phyloP scores from a whole-genome alignment of 2,329 filamentous ascomycete genomes.

The Colletotrichum sp. region DNA sequence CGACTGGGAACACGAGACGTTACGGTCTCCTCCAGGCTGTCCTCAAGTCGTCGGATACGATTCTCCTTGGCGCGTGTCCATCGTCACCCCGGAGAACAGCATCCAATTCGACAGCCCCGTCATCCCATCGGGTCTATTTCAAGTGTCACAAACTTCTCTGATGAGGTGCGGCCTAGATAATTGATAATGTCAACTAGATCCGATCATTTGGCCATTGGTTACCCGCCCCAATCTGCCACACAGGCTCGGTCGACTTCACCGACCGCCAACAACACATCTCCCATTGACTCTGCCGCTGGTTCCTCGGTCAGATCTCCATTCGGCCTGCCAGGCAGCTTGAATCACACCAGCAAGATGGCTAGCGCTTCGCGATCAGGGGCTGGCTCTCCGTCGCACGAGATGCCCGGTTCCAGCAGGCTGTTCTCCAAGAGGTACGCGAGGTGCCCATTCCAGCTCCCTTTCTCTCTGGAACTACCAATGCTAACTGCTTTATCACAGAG shows the following conservation, averaged over 20 bases:
- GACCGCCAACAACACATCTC: slow-evolving; percentile 79
- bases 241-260: slow-evolving; percentile 80
- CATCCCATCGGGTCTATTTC: neutral
- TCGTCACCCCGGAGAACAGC: slow-evolving; percentile 1
- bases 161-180: slow-evolving; percentile 67
- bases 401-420: slow-evolving; percentile 72
- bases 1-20: slow-evolving; percentile 12
- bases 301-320: slow-evolving; percentile 74
- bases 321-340: slow-evolving; percentile 69
- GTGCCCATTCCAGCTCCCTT: slow-evolving; percentile 11
- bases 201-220: slow-evolving; percentile 86
- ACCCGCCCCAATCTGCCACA: slow-evolving; percentile 71
- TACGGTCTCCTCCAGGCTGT: neutral
- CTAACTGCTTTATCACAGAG: slow-evolving; percentile 56
- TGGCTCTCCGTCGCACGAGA: slow-evolving; percentile 95
- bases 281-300: slow-evolving; percentile 73
- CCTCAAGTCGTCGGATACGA: slow-evolving; percentile 3
- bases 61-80: neutral
- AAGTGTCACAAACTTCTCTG: slow-evolving; percentile 24
- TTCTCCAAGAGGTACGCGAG: slow-evolving; percentile 87
- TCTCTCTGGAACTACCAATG: neutral
- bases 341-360: slow-evolving; percentile 62
- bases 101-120: neutral
- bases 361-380: slow-evolving; percentile 76
- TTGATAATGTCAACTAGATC: slow-evolving; percentile 94